Percentiles rank a stretch among this genome's conserved stretches.
phyloP scores from a whole-genome alignment of 2,329 filamentous ascomycete species.

The Teratosphaeria nubilosa region DNA sequence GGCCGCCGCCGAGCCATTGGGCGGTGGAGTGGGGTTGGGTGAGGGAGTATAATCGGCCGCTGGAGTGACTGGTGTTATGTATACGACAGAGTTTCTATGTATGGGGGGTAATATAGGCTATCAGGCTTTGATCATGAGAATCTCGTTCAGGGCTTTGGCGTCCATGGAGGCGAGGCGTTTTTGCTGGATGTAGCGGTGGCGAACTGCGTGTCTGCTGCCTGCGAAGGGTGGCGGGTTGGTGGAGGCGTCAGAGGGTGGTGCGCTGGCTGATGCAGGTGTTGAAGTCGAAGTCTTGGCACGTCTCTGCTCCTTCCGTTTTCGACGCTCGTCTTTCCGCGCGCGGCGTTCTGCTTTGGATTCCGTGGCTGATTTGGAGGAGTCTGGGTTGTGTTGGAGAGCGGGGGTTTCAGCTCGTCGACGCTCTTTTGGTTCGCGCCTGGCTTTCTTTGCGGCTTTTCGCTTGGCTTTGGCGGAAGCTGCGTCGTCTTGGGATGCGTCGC shows the following conservation, averaged over 20 bases:
- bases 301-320: conserved; percentile 42
- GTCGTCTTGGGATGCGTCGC: neutral
- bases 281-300: conserved; percentile 28
- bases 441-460: conserved; percentile 3
- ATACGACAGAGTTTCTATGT: neutral
- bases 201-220: conserved; percentile 52
- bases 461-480: conserved; percentile 6
- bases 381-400: neutral
- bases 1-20: conserved; percentile 15
- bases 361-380: conserved; percentile 19
- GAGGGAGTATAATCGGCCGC: neutral
- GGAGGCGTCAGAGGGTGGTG: conserved; percentile 13
- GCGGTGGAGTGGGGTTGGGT: conserved; percentile 12
- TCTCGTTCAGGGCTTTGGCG: conserved; percentile 74
- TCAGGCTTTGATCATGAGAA: conserved; percentile 56
- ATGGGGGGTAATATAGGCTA: neutral
- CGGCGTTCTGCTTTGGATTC: conserved; percentile 37
- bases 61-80: neutral
- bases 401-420: neutral
- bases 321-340: conserved; percentile 35
- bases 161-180: conserved; percentile 79
- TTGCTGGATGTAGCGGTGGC: conserved; percentile 76
- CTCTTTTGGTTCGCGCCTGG: neutral
- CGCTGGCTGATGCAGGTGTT: conserved; percentile 5
- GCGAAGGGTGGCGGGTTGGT: conserved; percentile 26